Conservation (phyloP, 2,329 filamentous ascomycete species). For the Sphaerulina vaccinii region DNA sequence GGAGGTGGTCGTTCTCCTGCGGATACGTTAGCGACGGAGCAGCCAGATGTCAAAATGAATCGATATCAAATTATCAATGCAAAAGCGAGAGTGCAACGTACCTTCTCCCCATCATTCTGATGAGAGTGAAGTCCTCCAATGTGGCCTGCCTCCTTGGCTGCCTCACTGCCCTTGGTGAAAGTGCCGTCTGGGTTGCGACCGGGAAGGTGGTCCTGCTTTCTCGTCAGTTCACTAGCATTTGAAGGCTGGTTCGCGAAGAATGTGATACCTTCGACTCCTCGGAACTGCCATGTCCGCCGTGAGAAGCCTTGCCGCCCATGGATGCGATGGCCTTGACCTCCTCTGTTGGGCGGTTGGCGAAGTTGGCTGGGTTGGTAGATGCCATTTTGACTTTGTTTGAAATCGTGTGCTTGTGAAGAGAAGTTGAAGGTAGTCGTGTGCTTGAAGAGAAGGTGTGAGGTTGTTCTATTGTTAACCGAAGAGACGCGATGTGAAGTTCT, state of each 20-base stretch:
- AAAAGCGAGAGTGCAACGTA: not conserved
- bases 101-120: conserved; percentile 5
- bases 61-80: not conserved
- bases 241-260: not conserved
- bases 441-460: not conserved
- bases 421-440: not conserved
- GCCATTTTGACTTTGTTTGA: conserved; percentile 1
- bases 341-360: conserved; percentile 53
- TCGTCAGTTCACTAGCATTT: not conserved
- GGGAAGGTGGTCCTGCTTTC: conserved; percentile 13
- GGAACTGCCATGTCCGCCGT: conserved; percentile 1
- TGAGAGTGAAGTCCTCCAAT: conserved; percentile 25
- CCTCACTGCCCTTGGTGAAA: conserved; percentile 26
- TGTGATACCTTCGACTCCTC: not conserved
- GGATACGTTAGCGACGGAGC: too few species aligned
- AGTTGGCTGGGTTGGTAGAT: conserved; percentile 48
- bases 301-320: conserved; percentile 48
- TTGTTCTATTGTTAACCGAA: not conserved
- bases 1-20: conserved; percentile 10
- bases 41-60: not conserved
- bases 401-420: not conserved
- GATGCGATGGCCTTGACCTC: conserved; percentile 50
- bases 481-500: conserved; percentile 1
- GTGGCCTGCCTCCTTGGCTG: conserved; percentile 28
- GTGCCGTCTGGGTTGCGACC: conserved; percentile 32